A percentile compares a stretch with the other conserved stretches of the same genome.
These are phyloP conservation scores for Rhypophila decipiens DNA, from an alignment of 495 filamentous ascomycete genomes.

Conservation along the genomic window DNA sequence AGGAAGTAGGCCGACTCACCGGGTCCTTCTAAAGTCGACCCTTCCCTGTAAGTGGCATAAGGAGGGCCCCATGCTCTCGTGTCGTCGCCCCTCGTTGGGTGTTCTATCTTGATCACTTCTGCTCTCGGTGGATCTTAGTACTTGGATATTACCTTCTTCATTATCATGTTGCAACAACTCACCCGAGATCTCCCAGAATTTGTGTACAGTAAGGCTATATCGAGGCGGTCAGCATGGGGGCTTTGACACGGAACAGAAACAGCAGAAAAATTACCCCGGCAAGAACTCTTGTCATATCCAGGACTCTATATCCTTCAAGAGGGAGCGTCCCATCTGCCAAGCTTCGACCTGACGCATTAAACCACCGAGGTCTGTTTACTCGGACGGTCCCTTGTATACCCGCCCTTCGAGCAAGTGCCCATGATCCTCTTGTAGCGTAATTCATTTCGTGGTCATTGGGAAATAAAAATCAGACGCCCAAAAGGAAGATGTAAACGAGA, in stretches of 20 bases:
- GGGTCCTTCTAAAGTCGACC: slow-evolving; percentile 56
- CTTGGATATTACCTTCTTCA: not conserved
- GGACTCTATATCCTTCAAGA: slow-evolving; percentile 75
- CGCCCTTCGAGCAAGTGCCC: too few species aligned
- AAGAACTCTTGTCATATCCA: slow-evolving; percentile 95
- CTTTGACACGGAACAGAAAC: not conserved
- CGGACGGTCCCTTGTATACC: too few species aligned
- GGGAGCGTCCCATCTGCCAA: slow-evolving; percentile 41
- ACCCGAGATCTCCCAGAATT: slow-evolving; percentile 95
- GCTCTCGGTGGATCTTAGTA: slow-evolving; percentile 51
- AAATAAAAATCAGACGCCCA: too few species aligned
- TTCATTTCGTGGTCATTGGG: too few species aligned
- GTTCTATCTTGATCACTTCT: slow-evolving; percentile 95
- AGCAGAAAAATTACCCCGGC: slow-evolving; percentile 63
- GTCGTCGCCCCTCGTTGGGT: slow-evolving; percentile 86
- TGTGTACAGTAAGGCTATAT: slow-evolving; percentile 92
- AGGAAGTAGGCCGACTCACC: slow-evolving; percentile 96
- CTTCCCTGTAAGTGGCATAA: slow-evolving; percentile 67
- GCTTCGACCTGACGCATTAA: not conserved
- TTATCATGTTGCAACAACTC: slow-evolving; percentile 17
- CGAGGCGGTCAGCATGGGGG: not conserved
- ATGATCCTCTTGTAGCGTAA: too few species aligned
- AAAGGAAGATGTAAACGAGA: too few species aligned
- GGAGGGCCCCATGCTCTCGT: slow-evolving; percentile 95
- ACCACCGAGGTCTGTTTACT: not conserved